Base-by-base conservation (phyloP, 805 yeast genomes). In the Yamadazyma endophytica region DNA sequence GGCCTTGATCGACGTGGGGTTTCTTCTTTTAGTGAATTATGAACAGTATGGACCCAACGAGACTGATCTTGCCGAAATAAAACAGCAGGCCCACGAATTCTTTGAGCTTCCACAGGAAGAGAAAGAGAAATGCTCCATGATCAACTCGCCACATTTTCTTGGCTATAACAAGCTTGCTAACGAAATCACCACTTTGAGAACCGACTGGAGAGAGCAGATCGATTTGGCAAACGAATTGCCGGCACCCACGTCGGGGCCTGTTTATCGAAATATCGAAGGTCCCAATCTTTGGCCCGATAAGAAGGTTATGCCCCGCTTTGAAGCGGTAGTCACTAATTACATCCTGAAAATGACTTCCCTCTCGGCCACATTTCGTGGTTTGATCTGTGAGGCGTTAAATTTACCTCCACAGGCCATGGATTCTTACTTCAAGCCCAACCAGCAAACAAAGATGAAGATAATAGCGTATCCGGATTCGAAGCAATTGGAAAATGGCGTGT, bases 141-240 rank as follows among this genome's bases (percentile, higher is more conserved):
- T 60, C 28, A 60, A 64, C 41, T 73, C 72, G 39, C 76, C 77
- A 5, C 80, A 77, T 43, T 77, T 78, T 42, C 63, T 69, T 44
- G 84, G 79, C 4, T 79, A 69, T 58, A 68, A 76, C 18, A 54
- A 66, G 21, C 54, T 77, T 15, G 82, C 79, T 5, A 73, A 75
- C 36, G 82, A 77, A 44, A 68, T 72, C 31, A 76, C 82, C 0
- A 75, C 76, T 9, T 56, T 58, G 14, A 56, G 57, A 16, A 61
- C 71, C 3, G 84, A 77, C 45, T 67, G 77, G 68, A 56, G 82
- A 35, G 84, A 77, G 44, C 83, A 78, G 51, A 68, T 71, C 36
- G 83, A 77, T 45, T 56, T 77, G 34, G 82, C 75, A 4, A 73
- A 78, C 5, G 75, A 68, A 37, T 50, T 70, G 20, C 63, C 70